Evolutionary conservation across 345 rosid genomes (phyloP), one percentile per base, ranked within the genome.

Genomic region (Ceriops tagal): DNA sequence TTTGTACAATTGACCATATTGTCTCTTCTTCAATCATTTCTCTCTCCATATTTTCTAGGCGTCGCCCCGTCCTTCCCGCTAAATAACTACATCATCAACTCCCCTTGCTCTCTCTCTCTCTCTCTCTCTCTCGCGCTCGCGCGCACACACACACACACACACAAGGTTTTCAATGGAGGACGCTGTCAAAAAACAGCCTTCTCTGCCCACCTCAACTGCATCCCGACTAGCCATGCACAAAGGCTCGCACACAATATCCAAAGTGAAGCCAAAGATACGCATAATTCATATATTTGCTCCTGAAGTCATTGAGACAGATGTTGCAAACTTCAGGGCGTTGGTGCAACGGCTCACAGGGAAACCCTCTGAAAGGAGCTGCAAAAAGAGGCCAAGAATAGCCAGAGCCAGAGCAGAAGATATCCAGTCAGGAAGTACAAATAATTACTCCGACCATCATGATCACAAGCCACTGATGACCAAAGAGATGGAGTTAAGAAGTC

Each of bases 311-410:
- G 86, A 89, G 75, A 92, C 97, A 22, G 97, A 92, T 75, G 96
- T 77, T 16, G 90, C 86, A 8, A 92, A 87, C 85, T 95, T 95
- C 75, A 74, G 96, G 55, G 98, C 90, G 73, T 80, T 95, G 37
- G 99, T 95, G 8, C 99, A 92, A 59, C 79, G 89, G 68, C 96
- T 95, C 70, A 95, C 99, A 0, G 98, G 97, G 11, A 92, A 90
- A 71, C 96, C 96, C 47, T 34, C 83, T 15, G 31, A 56, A 21
- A 56, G 28, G 28, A 56, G 28, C 59, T 3, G 59, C 59, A 56
- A 22, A 27, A 56, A 56, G 59, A 56, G 22, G 22, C 53, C 18
- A 19, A 43, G 19, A 43, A 63, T 30, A 11, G 15, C 24, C 46
- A 22, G 13, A 55, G 1, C 5, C 58, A 34, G 53, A 65, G 60